phyloP scores from a whole-genome alignment of 371 early-diverging fungal genomes.

The Racocetra persica region DNA sequence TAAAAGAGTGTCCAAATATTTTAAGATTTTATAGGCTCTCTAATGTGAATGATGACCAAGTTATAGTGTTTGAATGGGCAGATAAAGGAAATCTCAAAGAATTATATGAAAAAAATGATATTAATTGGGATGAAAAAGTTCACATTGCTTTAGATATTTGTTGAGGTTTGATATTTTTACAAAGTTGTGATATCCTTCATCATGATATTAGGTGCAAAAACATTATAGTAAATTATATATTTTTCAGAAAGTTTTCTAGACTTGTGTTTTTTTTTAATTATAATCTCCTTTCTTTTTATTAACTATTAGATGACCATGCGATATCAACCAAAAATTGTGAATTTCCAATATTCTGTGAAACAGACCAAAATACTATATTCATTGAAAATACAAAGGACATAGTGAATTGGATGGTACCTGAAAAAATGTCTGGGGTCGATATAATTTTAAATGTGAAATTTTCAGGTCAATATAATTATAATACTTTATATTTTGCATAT shows the following conservation, averaged over 20 bases:
- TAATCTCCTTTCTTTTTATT: background rate
- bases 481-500: background rate
- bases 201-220: slow-evolving; percentile 38
- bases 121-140: slow-evolving; percentile 5
- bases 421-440: background rate
- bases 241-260: no score
- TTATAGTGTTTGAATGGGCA: slow-evolving; percentile 40
- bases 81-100: slow-evolving; percentile 29
- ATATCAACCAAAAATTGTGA: slow-evolving; percentile 11
- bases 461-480: background rate
- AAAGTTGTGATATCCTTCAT: slow-evolving; percentile 12
- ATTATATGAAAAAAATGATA: background rate
- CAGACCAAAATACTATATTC: background rate
- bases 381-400: background rate
- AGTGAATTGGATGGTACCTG: slow-evolving; percentile 39
- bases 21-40: slow-evolving; percentile 32
- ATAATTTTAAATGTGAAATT: slow-evolving; percentile 27
- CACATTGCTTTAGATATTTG: slow-evolving; percentile 22
- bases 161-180: slow-evolving; percentile 22
- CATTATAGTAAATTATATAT: background rate
- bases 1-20: slow-evolving; percentile 24
- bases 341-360: slow-evolving; percentile 1
- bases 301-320: background rate
- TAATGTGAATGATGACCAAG: background rate
- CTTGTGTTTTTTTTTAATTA: background rate